A percentile compares a stretch with the other conserved stretches of the same genome.
Conservation (phyloP, 306 rosid genomes). For the Herpetospermum pedunculosum region DNA sequence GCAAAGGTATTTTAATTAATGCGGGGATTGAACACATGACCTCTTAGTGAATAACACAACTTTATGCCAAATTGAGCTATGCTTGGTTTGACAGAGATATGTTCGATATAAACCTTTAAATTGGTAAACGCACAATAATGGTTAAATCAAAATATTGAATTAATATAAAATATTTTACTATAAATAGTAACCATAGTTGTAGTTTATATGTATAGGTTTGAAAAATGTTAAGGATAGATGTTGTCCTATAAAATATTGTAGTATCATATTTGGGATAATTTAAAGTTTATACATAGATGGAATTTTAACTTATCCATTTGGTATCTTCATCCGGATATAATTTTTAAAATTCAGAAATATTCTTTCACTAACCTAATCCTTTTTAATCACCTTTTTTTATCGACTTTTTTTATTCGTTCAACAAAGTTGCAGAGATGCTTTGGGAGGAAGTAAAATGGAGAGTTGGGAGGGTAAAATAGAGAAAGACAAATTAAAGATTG, state of each 20-base stretch:
- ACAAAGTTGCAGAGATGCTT: not conserved
- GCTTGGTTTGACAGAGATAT: too few relatives aligned
- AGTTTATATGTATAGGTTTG: too few relatives aligned
- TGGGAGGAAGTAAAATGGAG: not conserved
- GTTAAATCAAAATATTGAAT: not conserved
- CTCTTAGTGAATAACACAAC: too few relatives aligned
- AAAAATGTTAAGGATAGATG: too few relatives aligned
- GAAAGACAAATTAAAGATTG: too few relatives aligned
- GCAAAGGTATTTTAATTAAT: too few relatives aligned
- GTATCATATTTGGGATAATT: not conserved
- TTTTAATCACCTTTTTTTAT: not conserved
- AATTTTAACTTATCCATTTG: not conserved
- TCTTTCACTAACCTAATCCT: not conserved
- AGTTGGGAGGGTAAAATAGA: not conserved
- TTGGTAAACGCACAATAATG: too few relatives aligned
- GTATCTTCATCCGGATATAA: not conserved
- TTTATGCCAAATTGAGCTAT: too few relatives aligned
- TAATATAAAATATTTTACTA: not conserved
- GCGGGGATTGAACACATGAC: too few relatives aligned
- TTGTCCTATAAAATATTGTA: not conserved
- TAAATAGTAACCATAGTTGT: too few relatives aligned
- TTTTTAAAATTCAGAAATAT: not conserved
- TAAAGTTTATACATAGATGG: not conserved
- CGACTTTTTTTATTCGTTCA: not conserved
- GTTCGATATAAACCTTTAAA: too few relatives aligned